Evolutionary conservation across 2,329 filamentous ascomycete genomes (phyloP), one percentile per base, ranked within the genome.

Genomic region (Claviceps spartinae): DNA sequence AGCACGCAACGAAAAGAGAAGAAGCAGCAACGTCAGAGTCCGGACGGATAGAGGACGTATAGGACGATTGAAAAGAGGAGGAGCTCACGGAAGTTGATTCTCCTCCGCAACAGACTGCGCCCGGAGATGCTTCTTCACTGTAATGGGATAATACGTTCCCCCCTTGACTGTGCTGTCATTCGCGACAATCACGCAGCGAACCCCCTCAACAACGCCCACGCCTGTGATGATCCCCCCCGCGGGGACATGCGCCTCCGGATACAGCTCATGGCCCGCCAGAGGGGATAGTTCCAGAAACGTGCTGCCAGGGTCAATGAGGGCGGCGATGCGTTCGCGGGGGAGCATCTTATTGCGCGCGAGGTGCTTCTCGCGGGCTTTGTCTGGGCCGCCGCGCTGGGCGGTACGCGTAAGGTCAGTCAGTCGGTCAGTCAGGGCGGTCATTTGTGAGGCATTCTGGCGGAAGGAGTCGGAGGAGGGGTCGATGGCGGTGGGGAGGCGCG

Each of bases 111-210:
- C 86, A 30, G 86, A 83, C 68, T 98, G 93, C 4, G 91, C 91
- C 56, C 91, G 81, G 16, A 97, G 74, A 67, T 97, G 93, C 75
- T 98, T 98, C 74, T 96, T 96, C 54, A 97, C 88, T 0, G 91
- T 98, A 60, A 97, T 88, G 1, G 91, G 91, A 64, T 91, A 97
- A 70, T 98, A 98, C 1, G 91, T 95, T 24, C 91, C 91, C 50
- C 91, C 91, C 71, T 97, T 98, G 63, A 97, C 91, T 18, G 91
- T 96, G 71, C 88, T 94, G 66, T 96, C 91, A 65, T 97, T 96
- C 53, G 89, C 90, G 48, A 96, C 86, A 60, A 97, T 86, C 72
- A 96, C 85, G 67, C 91, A 97, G 42, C 83, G 85, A 26, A 95
- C 88, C 14, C 91, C 91, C 65, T 93, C 86, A 26, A 98, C 86